Conservation (phyloP, 768 basidiomycete species). For the Tylopilus sp. region DNA sequence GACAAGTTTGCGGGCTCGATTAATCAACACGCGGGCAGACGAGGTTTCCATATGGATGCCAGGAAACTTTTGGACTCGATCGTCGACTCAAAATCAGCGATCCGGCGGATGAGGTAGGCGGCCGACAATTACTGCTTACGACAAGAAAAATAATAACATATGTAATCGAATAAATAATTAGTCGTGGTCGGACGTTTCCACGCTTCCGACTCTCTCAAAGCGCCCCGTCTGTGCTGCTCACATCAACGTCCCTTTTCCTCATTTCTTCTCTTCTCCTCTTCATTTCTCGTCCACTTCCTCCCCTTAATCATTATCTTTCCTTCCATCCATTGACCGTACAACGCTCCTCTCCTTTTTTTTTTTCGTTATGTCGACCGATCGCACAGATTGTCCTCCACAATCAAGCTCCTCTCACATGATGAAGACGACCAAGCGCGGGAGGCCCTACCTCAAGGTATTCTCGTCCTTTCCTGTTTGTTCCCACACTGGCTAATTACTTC, state of each 20-base stretch:
- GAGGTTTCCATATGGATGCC: background rate
- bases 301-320: constrained; percentile 28
- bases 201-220: constrained; percentile 23
- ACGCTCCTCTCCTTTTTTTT: constrained; percentile 18
- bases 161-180: constrained; percentile 20
- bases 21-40: background rate
- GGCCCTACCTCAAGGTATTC: constrained; percentile 86
- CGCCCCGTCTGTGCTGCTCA: constrained; percentile 8
- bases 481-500: background rate
- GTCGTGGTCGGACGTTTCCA: constrained; percentile 20
- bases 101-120: background rate
- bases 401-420: constrained; percentile 89
- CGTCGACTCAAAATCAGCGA: background rate
- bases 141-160: background rate
- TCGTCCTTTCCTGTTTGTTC: constrained; percentile 1
- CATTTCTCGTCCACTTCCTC: constrained; percentile 19
- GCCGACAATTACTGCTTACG: background rate
- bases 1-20: background rate
- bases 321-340: constrained; percentile 6
- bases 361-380: constrained; percentile 40
- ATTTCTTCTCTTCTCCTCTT: constrained; percentile 32
- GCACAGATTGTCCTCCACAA: constrained; percentile 39
- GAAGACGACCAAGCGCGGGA: constrained; percentile 96
- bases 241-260: constrained; percentile 28
- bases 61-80: too few relatives aligned